A percentile compares a stretch with the other conserved stretches of the same genome.
These are phyloP conservation scores for Agrocybe pediades DNA, from an alignment of 768 basidiomycete species.

Conservation along the genomic window DNA sequence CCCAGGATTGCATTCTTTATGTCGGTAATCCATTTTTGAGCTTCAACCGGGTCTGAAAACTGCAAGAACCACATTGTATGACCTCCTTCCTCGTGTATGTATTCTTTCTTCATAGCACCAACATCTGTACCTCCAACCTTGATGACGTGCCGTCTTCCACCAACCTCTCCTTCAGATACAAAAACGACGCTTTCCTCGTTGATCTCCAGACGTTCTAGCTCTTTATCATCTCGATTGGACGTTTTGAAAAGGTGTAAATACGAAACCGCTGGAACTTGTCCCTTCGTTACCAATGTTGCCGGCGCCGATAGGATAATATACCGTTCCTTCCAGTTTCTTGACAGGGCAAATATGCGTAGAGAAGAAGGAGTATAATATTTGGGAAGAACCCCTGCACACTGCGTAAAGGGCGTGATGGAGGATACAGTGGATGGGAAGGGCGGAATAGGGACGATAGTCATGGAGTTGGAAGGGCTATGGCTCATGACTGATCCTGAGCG, in stretches of 20 bases:
- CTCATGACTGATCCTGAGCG: constrained; percentile 41
- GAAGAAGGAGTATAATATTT: constrained; percentile 73
- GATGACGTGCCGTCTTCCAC: constrained; percentile 53
- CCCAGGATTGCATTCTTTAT: constrained; percentile 74
- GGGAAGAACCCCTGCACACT: constrained; percentile 55
- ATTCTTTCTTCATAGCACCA: constrained; percentile 46
- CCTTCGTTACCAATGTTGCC: constrained; percentile 34
- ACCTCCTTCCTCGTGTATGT: constrained; percentile 48
- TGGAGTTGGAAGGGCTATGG: constrained; percentile 40
- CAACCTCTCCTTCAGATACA: constrained; percentile 61
- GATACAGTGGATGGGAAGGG: constrained; percentile 63
- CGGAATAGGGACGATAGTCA: constrained; percentile 43
- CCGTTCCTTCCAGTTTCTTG: constrained; percentile 72
- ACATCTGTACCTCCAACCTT: constrained; percentile 69
- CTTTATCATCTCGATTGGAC: constrained; percentile 56
- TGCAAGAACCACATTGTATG: constrained; percentile 73
- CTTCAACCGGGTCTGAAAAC: constrained; percentile 58
- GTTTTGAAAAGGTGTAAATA: constrained; percentile 80
- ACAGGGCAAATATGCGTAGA: constrained; percentile 70
- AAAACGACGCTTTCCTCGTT: constrained; percentile 78
- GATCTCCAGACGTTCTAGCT: constrained; percentile 75
- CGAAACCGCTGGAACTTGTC: constrained; percentile 42
- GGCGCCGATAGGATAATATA: constrained; percentile 62
- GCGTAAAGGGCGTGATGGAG: constrained; percentile 51
- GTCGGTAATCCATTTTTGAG: constrained; percentile 74